phyloP scores from a whole-genome alignment of 352 stramenopile genomes.

The Peronospora farinosa region DNA sequence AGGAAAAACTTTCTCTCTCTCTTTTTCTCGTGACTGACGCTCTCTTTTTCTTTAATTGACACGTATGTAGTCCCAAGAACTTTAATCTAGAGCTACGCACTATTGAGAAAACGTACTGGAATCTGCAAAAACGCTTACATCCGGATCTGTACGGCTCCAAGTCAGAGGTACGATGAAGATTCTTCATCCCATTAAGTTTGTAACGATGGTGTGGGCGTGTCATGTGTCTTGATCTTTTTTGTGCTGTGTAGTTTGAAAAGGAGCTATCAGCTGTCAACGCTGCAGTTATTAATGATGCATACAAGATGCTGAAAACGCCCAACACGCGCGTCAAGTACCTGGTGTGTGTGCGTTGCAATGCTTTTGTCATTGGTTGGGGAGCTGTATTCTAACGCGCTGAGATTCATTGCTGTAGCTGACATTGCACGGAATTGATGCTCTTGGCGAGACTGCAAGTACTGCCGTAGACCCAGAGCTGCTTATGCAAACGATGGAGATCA shows the following conservation, averaged over 20 bases:
- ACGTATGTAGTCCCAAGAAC: conserved; percentile 50
- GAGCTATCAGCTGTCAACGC: conserved; percentile 74
- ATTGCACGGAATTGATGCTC: conserved; percentile 75
- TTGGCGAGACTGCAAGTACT: conserved; percentile 70
- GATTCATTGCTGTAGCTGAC: conserved; percentile 38
- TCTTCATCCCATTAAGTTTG: neutral
- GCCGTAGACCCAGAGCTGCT: conserved; percentile 65
- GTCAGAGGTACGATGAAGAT: conserved; percentile 44
- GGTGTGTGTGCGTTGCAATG: conserved; percentile 36
- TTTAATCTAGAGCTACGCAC: conserved; percentile 74
- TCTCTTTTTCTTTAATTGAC: conserved; percentile 8
- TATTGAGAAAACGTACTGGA: conserved; percentile 86
- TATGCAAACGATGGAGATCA: conserved; percentile 84
- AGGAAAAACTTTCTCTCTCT: neutral
- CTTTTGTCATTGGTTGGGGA: neutral
- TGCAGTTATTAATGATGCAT: conserved; percentile 77
- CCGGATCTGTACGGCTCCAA: conserved; percentile 83
- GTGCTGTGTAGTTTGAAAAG: conserved; percentile 57
- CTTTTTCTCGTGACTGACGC: conserved; percentile 5
- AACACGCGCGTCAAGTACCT: conserved; percentile 82
- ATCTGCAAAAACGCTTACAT: conserved; percentile 80
- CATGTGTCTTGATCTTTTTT: conserved; percentile 1
- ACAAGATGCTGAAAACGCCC: conserved; percentile 85
- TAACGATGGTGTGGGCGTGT: neutral
- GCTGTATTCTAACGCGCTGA: conserved; percentile 2